A percentile compares a stretch with the other conserved stretches of the same genome.
Conservation (phyloP, 352 stramenopile species). For the Phytophthora melonis region DNA sequence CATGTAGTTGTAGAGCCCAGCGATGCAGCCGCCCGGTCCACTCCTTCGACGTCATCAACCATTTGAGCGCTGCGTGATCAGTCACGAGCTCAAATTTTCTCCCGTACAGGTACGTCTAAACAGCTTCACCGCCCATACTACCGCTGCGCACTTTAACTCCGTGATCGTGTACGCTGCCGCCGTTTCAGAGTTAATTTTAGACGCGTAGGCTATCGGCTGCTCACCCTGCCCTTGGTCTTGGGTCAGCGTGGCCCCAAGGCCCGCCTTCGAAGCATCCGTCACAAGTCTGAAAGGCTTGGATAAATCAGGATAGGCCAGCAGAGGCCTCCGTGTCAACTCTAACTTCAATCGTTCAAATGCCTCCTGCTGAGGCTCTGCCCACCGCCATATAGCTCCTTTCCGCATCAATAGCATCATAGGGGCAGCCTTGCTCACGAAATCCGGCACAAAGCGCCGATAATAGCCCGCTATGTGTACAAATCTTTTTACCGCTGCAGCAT, state of each 20-base stretch:
- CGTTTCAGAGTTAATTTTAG: too few species aligned
- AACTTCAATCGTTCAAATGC: conserved; percentile 32
- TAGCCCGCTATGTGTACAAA: conserved; percentile 43
- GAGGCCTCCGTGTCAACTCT: neutral
- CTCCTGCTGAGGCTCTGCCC: conserved; percentile 21
- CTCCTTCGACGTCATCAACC: neutral
- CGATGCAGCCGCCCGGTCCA: neutral
- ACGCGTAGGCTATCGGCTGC: too few species aligned
- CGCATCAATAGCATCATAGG: conserved; percentile 30
- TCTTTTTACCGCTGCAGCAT: conserved; percentile 10
- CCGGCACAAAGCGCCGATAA: conserved; percentile 31
- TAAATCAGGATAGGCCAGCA: conserved; percentile 40
- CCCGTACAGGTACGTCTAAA: neutral
- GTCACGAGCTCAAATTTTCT: neutral
- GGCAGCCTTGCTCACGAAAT: conserved; percentile 15
- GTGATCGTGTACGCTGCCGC: too few species aligned
- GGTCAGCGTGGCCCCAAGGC: conserved; percentile 29
- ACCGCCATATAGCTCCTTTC: conserved; percentile 28
- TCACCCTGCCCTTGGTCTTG: too few species aligned
- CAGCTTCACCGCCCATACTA: too few species aligned
- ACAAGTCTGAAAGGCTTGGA: conserved; percentile 31
- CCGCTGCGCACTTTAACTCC: too few species aligned
- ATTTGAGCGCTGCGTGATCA: neutral
- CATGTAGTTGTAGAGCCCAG: neutral
- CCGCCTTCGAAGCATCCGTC: conserved; percentile 31